phyloP scores from a whole-genome alignment of 2,329 filamentous ascomycete species.

The Aspergillus eucalypticola region DNA sequence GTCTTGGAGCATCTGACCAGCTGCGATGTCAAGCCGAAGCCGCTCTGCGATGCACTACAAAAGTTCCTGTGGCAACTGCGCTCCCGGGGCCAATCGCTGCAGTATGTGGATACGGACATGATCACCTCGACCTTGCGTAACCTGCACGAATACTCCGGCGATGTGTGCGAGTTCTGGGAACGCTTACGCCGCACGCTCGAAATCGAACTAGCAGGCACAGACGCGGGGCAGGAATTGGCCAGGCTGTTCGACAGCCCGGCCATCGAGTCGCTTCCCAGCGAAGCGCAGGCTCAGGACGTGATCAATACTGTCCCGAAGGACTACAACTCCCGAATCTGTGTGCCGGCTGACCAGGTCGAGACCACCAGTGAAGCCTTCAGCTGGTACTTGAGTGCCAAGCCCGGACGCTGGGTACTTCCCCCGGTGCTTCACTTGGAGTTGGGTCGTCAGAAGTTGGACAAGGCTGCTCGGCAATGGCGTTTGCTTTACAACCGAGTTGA shows the following conservation, averaged over 20 bases:
- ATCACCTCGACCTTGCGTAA: constrained; percentile 45
- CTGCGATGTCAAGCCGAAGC: constrained; percentile 51
- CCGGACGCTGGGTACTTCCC: constrained; percentile 47
- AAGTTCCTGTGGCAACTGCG: constrained; percentile 54
- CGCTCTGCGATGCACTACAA: constrained; percentile 53
- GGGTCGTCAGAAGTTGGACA: constrained; percentile 58
- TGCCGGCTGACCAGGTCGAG: constrained; percentile 41
- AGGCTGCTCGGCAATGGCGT: constrained; percentile 56
- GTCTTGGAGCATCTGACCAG: constrained; percentile 50
- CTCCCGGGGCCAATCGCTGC: constrained; percentile 42
- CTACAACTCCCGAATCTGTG: constrained; percentile 41
- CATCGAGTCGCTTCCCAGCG: constrained; percentile 1
- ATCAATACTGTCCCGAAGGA: constrained; percentile 39
- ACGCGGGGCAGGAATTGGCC: constrained; percentile 42
- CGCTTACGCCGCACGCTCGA: constrained; percentile 54
- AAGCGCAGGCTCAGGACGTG: constrained; percentile 26
- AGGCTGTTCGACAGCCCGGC: constrained; percentile 51
- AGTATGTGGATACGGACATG: constrained; percentile 45
- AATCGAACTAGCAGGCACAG: constrained; percentile 52
- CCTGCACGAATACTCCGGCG: constrained; percentile 48
- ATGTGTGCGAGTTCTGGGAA: constrained; percentile 60
- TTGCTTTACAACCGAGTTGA: constrained; percentile 59
- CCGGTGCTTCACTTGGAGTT: constrained; percentile 58
- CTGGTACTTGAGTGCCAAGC: constrained; percentile 33
- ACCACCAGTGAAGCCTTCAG: constrained; percentile 41